These are phyloP conservation scores for Epichloe festucae DNA, from an alignment of 2,329 filamentous ascomycete species.

Conservation along the genomic window DNA sequence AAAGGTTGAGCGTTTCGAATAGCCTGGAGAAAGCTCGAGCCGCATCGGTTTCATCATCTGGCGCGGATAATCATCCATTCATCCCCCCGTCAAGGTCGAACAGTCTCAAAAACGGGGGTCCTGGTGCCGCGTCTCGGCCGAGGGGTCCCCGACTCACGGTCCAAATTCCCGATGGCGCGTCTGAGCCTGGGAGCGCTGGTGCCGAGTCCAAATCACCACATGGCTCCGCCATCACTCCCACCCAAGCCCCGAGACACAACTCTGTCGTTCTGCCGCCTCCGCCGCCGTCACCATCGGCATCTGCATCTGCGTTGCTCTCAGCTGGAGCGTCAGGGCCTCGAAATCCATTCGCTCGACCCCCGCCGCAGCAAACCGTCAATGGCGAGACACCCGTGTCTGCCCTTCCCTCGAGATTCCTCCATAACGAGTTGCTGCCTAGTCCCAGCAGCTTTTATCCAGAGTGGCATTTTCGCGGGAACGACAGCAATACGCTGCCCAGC, in stretches of 20 bases:
- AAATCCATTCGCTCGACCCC: conserved; percentile 86
- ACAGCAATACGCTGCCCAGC: conserved; percentile 80
- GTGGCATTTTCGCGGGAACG: conserved; percentile 62
- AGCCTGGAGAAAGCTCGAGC: conserved; percentile 33
- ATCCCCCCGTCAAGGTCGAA: conserved; percentile 64
- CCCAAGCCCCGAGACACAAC: conserved; percentile 38
- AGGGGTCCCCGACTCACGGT: conserved; percentile 73
- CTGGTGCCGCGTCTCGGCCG: conserved; percentile 55
- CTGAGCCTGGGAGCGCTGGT: conserved; percentile 61
- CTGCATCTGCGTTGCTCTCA: conserved; percentile 68
- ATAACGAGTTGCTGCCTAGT: conserved; percentile 74
- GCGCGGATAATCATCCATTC: conserved; percentile 48
- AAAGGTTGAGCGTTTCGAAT: conserved; percentile 34
- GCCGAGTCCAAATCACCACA: conserved; percentile 56
- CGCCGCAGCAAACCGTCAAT: conserved; percentile 52
- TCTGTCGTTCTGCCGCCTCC: conserved; percentile 81
- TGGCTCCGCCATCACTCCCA: conserved; percentile 44
- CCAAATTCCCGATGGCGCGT: conserved; percentile 86
- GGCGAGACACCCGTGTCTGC: conserved; percentile 73
- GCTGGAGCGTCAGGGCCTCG: conserved; percentile 86
- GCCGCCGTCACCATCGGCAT: conserved; percentile 82
- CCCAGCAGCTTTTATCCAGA: conserved; percentile 88
- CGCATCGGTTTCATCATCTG: conserved; percentile 40
- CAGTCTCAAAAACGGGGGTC: conserved; percentile 47
- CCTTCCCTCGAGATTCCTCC: conserved; percentile 81